Conservation (phyloP, 495 filamentous ascomycete species). For the Aspergillus saccharolyticus region DNA sequence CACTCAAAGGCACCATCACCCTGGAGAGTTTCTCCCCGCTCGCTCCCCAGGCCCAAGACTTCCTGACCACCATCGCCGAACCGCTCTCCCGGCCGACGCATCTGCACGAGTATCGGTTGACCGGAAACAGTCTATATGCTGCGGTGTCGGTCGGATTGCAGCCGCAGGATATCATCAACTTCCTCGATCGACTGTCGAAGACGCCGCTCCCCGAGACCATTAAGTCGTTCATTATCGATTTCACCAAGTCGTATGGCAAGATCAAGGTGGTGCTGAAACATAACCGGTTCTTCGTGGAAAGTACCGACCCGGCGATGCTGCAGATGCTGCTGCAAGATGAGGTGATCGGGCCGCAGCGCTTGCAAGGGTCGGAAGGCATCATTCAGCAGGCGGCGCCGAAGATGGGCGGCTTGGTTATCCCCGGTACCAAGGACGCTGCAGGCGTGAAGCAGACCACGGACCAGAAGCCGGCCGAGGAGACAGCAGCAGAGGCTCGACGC, state of each 20-base stretch:
- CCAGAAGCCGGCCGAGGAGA: slow-evolving; percentile 34
- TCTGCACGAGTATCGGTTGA: slow-evolving; percentile 90
- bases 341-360: slow-evolving; percentile 58
- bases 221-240: slow-evolving; percentile 70
- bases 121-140: slow-evolving; percentile 87
- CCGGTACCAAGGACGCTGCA: slow-evolving; percentile 88
- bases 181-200: slow-evolving; percentile 82
- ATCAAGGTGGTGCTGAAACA: slow-evolving; percentile 93
- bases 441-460: slow-evolving; percentile 64
- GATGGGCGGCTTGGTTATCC: slow-evolving; percentile 87
- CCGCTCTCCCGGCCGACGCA: slow-evolving; percentile 81
- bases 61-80: slow-evolving; percentile 92
- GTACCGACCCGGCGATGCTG: slow-evolving; percentile 75
- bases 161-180: slow-evolving; percentile 82
- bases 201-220: slow-evolving; percentile 76
- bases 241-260: slow-evolving; percentile 88
- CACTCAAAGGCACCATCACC: slow-evolving; percentile 74
- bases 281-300: slow-evolving; percentile 91
- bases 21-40: slow-evolving; percentile 92
- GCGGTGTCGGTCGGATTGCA: slow-evolving; percentile 88
- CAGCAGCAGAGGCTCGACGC: slow-evolving; percentile 21
- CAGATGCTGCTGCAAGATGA: slow-evolving; percentile 75
- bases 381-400: slow-evolving; percentile 77
- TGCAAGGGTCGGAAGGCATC: slow-evolving; percentile 63
- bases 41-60: slow-evolving; percentile 82